Base-by-base conservation (phyloP, 176 grass and related monocot species). In the Eleusine coracana region DNA sequence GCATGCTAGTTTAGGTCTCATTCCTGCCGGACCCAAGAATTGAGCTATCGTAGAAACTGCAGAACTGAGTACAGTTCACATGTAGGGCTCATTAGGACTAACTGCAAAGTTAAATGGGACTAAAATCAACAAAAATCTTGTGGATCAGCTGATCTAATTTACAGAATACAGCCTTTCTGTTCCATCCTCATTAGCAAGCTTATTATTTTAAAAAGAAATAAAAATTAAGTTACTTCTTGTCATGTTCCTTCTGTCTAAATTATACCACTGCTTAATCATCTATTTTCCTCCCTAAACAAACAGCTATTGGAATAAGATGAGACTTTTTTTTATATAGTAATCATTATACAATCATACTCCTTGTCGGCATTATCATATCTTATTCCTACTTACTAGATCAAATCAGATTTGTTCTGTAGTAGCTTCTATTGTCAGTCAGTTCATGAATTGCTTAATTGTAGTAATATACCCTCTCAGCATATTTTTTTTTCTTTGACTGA, bases 341-440 rank as follows among this genome's bases (percentile, higher is more conserved):
- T 83, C 23, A 86, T 86, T 69, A 79, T 75, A 83, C 68, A 90
- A 86, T 86, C 79, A 86, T 83, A 68, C 64, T 68, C 75, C 31
- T 46, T 87, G 84, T 87, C 62, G 74, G 88, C 80, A 83, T 82
- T 79, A 73, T 31, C 79, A 72, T 90, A 86, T 83, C 25, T 74
- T 89, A 81, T 81, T 84, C 77, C 76, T 63, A 50, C 83, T 70
- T 59, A 72, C 83, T 62, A 74, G 74, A 86, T 90, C 84, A 90
- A 74, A 86, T 86, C 88, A 74, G 74, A 86, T 86, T 74, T 90
- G 88, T 80, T 87, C 75, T n/a, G 36, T 80, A 70, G 80, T 83
- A 75, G 69, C 88, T 87, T 90, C 80, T 73, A 68, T 16, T 80
- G 84, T 56, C 75, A 86, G 84, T 65, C 75, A 86, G 68, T 79